A percentile compares a stretch with the other conserved stretches of the same genome.
Evolutionary conservation across 768 basidiomycete species (phyloP).

Genomic region (Boletus speciosus): DNA sequence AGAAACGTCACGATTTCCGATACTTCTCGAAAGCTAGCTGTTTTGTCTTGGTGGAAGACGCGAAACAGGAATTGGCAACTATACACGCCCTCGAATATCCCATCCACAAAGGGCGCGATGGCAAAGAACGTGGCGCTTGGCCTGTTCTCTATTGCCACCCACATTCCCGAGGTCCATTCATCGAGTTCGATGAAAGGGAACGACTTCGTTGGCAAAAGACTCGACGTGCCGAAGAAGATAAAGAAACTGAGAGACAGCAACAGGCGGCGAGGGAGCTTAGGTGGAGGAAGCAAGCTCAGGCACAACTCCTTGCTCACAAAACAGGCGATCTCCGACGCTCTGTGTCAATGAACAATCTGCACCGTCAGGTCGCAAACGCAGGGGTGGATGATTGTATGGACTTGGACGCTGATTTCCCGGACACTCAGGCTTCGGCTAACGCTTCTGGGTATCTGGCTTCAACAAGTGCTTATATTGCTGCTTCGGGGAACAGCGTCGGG

Average conservation of each 20-base stretch:
- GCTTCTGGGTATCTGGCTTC: slow-evolving; percentile 72
- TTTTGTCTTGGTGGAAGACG: slow-evolving; percentile 91
- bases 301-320: slow-evolving; percentile 27
- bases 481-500: slow-evolving; percentile 92
- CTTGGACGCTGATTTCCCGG: slow-evolving; percentile 36
- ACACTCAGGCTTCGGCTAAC: slow-evolving; percentile 50
- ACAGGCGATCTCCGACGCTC: slow-evolving; percentile 64
- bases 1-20: slow-evolving; percentile 80
- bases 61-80: slow-evolving; percentile 77
- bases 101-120: slow-evolving; percentile 49
- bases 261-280: slow-evolving; percentile 26
- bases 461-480: slow-evolving; percentile 68
- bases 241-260: slow-evolving; percentile 32
- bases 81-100: slow-evolving; percentile 83
- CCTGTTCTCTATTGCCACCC: slow-evolving; percentile 82
- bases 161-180: slow-evolving; percentile 67
- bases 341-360: slow-evolving; percentile 75
- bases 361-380: slow-evolving; percentile 44
- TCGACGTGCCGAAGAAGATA: slow-evolving; percentile 38
- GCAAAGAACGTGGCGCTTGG: slow-evolving; percentile 61
- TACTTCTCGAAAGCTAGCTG: slow-evolving; percentile 77
- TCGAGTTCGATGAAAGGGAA: slow-evolving; percentile 72
- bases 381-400: slow-evolving; percentile 43
- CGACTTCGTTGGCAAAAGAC: slow-evolving; percentile 61
- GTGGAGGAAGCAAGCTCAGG: slow-evolving; percentile 28